A percentile compares a stretch with the other conserved stretches of the same genome.
phyloP scores from a whole-genome alignment of 2,329 filamentous ascomycete genomes.

The Ramularia collo-cygni region DNA sequence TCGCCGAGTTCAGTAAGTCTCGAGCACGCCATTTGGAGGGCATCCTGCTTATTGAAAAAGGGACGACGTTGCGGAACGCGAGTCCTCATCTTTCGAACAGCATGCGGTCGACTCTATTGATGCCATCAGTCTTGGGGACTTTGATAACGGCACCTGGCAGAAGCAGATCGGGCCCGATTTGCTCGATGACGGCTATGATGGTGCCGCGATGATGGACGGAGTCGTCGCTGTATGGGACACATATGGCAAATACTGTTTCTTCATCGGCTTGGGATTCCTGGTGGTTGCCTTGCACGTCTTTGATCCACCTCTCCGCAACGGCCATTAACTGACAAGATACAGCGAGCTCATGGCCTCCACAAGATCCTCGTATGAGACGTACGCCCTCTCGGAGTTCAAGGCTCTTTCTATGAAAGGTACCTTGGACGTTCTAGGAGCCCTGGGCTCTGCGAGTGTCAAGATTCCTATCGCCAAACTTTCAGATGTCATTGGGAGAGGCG shows the following conservation, averaged over 20 bases:
- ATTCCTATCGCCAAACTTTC: constrained; percentile 39
- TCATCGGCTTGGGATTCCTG: neutral
- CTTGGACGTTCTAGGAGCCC: constrained; percentile 32
- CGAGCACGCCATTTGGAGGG: neutral
- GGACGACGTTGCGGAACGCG: no score
- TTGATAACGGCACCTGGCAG: no score
- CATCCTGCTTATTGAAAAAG: neutral
- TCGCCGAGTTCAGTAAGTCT: constrained; percentile 4
- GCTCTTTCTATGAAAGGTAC: constrained; percentile 32
- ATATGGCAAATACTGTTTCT: constrained; percentile 4
- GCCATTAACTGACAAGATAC: neutral
- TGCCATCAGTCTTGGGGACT: no score
- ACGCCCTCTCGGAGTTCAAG: constrained; percentile 36
- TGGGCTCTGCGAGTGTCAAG: constrained; percentile 36
- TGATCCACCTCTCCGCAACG: no score
- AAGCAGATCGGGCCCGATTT: no score
- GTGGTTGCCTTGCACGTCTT: no score
- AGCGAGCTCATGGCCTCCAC: constrained; percentile 35
- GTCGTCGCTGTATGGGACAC: constrained; percentile 6
- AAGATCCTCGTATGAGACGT: constrained; percentile 35
- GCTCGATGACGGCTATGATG: constrained; percentile 5
- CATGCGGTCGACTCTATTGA: no score
- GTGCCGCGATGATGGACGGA: constrained; percentile 9
- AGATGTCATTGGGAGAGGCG: constrained; percentile 36
- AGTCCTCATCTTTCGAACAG: no score